Evolutionary conservation across 176 grass and related monocot genomes (phyloP).

Genomic region (Avena insularis): DNA sequence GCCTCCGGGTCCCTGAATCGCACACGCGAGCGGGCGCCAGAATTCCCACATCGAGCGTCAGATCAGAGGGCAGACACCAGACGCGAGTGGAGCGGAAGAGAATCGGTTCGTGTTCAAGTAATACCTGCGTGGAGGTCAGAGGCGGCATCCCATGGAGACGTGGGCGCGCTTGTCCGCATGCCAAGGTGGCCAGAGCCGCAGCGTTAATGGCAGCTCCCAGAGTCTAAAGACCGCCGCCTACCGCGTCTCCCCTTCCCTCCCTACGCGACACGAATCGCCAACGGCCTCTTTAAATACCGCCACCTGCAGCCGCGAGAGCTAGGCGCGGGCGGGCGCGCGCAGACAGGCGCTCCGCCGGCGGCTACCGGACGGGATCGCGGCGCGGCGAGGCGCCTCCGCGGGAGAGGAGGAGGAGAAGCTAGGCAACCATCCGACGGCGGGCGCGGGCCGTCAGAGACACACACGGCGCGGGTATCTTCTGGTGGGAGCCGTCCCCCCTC

Average conservation of each 20-base stretch:
- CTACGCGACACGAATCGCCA: slow-evolving; percentile 27
- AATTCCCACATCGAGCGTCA: slow-evolving; percentile 32
- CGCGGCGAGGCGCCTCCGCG: slow-evolving; percentile 15
- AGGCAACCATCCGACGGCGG: slow-evolving; percentile 32
- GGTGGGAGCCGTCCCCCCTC: background rate
- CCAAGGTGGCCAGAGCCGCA: slow-evolving; percentile 31
- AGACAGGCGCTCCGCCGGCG: background rate
- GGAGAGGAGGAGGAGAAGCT: slow-evolving; percentile 6
- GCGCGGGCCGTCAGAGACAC: slow-evolving; percentile 13
- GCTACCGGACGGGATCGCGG: slow-evolving; percentile 40
- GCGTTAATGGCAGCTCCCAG: slow-evolving; percentile 48
- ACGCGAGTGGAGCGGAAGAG: slow-evolving; percentile 4
- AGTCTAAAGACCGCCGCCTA: slow-evolving; percentile 37
- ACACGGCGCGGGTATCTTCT: slow-evolving; percentile 20
- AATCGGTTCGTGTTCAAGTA: background rate
- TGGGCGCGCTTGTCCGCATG: slow-evolving; percentile 43
- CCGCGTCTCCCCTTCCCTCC: background rate
- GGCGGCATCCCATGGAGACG: slow-evolving; percentile 44
- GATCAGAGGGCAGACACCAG: slow-evolving; percentile 33
- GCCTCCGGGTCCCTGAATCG: slow-evolving; percentile 24
- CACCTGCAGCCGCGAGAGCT: background rate
- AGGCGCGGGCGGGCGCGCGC: background rate
- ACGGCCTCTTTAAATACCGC: slow-evolving; percentile 19
- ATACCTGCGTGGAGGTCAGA: slow-evolving; percentile 57
- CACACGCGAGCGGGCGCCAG: background rate